Conservation (phyloP, 306 rosid genomes). For the Neltuma alba region DNA sequence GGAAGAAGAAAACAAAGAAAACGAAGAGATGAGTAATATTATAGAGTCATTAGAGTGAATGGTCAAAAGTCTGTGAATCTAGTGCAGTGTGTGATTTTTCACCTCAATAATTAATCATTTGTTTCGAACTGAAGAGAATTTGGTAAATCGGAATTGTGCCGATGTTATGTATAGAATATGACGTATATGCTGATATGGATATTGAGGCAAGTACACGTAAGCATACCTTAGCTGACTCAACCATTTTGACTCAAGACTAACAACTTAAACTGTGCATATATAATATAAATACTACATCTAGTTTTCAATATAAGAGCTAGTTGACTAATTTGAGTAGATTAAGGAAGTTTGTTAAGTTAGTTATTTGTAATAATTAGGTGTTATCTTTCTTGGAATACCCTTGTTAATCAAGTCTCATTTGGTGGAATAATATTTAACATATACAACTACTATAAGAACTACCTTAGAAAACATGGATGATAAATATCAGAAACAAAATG, state of each 20-base stretch:
- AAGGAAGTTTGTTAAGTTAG: too few species aligned
- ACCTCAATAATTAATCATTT: not conserved
- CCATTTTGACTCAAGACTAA: not conserved
- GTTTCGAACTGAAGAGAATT: not conserved
- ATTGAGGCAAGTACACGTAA: not conserved
- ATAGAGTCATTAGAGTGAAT: not conserved
- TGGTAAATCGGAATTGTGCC: not conserved
- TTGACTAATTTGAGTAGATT: too few species aligned
- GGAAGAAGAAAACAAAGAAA: constrained; percentile 41
- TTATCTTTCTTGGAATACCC: too few species aligned
- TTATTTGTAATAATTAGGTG: too few species aligned
- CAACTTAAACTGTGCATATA: too few species aligned
- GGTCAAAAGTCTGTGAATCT: not conserved
- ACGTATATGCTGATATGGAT: not conserved
- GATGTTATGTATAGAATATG: not conserved
- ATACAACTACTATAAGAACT: too few species aligned
- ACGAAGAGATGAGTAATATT: constrained; percentile 23
- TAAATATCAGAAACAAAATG: too few species aligned
- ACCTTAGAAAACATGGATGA: too few species aligned
- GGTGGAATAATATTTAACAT: too few species aligned
- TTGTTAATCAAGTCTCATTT: too few species aligned
- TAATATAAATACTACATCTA: too few species aligned
- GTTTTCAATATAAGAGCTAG: too few species aligned
- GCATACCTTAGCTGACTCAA: not conserved
- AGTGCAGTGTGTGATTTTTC: not conserved